These are phyloP conservation scores for Pholiota molesta DNA, from an alignment of 768 basidiomycete genomes.

Conservation along the genomic window DNA sequence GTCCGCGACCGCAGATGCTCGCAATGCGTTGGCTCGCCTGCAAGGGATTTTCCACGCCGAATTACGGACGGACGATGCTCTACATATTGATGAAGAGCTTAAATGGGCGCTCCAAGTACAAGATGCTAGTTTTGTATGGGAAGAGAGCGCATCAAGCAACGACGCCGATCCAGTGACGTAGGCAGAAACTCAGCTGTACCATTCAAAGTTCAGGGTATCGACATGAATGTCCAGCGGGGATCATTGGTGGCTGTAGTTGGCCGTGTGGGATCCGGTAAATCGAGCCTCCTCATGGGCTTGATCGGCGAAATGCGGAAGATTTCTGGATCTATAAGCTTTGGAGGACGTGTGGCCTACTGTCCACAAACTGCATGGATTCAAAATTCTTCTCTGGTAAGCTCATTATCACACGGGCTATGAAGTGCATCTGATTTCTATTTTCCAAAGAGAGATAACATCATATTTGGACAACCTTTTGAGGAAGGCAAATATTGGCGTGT, in stretches of 20 bases:
- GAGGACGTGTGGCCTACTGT: slow-evolving; percentile 70
- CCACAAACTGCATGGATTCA: slow-evolving; percentile 81
- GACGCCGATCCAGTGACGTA: slow-evolving; percentile 18
- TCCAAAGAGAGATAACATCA: slow-evolving; percentile 61
- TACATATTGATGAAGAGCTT: slow-evolving; percentile 47
- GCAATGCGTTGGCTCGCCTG: slow-evolving; percentile 60
- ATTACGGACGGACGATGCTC: slow-evolving; percentile 40
- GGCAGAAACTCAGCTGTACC: slow-evolving; percentile 29
- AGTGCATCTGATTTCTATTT: too few species aligned
- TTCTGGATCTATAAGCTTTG: slow-evolving; percentile 56
- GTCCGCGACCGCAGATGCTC: slow-evolving; percentile 65
- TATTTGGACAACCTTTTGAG: slow-evolving; percentile 68
- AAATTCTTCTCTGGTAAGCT: slow-evolving; percentile 61
- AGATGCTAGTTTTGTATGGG: slow-evolving; percentile 71
- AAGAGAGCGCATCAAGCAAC: slow-evolving; percentile 28
- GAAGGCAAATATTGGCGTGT: slow-evolving; percentile 69
- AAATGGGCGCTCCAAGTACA: slow-evolving; percentile 51
- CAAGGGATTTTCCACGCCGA: slow-evolving; percentile 58
- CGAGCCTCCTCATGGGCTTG: slow-evolving; percentile 60
- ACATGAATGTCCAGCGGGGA: slow-evolving; percentile 58
- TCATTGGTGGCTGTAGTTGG: slow-evolving; percentile 66
- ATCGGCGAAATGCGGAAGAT: slow-evolving; percentile 71
- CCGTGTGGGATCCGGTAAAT: slow-evolving; percentile 71
- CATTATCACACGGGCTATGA: background rate
- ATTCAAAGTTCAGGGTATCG: slow-evolving; percentile 55